Conservation (phyloP, 768 basidiomycete species). For the Auricularia sp. region DNA sequence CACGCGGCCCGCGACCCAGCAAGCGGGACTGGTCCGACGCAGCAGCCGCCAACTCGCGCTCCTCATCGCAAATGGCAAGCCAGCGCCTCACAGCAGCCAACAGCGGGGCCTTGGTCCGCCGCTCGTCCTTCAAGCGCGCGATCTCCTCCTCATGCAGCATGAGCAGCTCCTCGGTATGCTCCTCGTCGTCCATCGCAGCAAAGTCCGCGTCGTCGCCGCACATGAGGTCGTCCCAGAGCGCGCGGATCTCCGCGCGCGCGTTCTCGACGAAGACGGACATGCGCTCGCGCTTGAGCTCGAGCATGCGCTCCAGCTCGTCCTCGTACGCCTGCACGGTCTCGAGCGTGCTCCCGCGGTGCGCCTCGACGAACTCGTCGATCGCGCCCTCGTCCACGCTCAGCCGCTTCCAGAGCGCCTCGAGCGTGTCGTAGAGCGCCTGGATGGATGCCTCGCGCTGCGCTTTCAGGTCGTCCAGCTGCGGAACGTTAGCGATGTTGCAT, state of each 20-base stretch:
- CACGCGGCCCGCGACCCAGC: conserved; percentile 68
- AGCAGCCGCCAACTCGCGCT: conserved; percentile 74
- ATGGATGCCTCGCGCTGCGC: conserved; percentile 70
- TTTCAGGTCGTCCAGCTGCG: conserved; percentile 59
- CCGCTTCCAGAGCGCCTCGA: conserved; percentile 84
- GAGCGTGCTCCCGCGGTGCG: conserved; percentile 68
- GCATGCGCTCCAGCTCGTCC: conserved; percentile 81
- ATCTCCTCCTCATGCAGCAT: conserved; percentile 81
- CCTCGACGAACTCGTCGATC: conserved; percentile 90
- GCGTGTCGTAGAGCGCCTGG: conserved; percentile 87
- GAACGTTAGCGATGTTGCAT: neutral
- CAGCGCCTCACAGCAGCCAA: conserved; percentile 76
- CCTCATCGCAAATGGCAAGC: conserved; percentile 82
- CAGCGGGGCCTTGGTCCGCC: conserved; percentile 65
- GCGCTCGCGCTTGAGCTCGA: conserved; percentile 76
- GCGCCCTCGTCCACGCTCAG: conserved; percentile 70
- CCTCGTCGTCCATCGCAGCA: conserved; percentile 74
- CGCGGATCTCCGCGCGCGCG: conserved; percentile 70
- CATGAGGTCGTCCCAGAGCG: conserved; percentile 76
- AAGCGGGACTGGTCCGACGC: conserved; percentile 76
- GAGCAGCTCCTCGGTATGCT: conserved; percentile 82
- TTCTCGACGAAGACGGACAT: conserved; percentile 78
- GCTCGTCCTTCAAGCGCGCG: conserved; percentile 69
- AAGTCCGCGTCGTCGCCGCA: conserved; percentile 79
- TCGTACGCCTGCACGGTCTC: conserved; percentile 75